phyloP scores from a whole-genome alignment of 495 filamentous ascomycete genomes.

The Lophiotrema nucula region DNA sequence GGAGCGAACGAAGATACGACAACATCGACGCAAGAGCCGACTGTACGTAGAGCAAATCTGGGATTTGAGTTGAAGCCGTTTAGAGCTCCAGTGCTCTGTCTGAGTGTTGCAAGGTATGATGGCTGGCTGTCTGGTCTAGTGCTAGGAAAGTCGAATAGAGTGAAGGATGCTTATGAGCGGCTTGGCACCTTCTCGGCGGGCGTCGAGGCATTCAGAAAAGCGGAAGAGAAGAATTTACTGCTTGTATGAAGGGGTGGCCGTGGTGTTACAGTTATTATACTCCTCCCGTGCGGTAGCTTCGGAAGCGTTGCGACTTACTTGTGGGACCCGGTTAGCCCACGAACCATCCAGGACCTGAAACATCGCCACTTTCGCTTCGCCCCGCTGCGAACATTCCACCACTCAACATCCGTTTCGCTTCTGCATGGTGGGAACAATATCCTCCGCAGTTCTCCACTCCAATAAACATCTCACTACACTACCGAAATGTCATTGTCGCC shows the following conservation, averaged over 20 bases:
- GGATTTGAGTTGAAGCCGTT: background rate
- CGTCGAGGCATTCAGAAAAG: constrained; percentile 6
- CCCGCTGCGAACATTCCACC: constrained; percentile 8
- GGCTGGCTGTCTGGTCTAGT: constrained; percentile 15
- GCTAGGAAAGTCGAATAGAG: constrained; percentile 1
- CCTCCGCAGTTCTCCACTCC: too few relatives aligned
- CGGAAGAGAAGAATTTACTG: constrained; percentile 1
- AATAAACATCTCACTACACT: background rate
- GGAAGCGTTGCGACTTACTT: too few relatives aligned
- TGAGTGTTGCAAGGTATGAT: constrained; percentile 16
- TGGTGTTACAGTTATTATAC: too few relatives aligned
- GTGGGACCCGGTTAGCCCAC: too few relatives aligned
- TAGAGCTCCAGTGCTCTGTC: constrained; percentile 9
- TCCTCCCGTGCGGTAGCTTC: too few relatives aligned
- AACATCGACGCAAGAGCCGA: background rate
- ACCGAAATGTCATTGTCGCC: background rate
- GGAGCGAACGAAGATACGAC: background rate
- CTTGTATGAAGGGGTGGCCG: too few relatives aligned
- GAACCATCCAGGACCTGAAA: too few relatives aligned
- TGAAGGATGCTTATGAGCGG: constrained; percentile 3
- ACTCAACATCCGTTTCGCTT: background rate
- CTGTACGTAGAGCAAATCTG: constrained; percentile 2
- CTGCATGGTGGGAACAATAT: background rate
- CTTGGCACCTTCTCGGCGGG: constrained; percentile 20
- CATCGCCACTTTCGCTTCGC: too few relatives aligned